These are phyloP conservation scores for Luffa aegyptiaca DNA, from an alignment of 306 rosid species.

Conservation along the genomic window DNA sequence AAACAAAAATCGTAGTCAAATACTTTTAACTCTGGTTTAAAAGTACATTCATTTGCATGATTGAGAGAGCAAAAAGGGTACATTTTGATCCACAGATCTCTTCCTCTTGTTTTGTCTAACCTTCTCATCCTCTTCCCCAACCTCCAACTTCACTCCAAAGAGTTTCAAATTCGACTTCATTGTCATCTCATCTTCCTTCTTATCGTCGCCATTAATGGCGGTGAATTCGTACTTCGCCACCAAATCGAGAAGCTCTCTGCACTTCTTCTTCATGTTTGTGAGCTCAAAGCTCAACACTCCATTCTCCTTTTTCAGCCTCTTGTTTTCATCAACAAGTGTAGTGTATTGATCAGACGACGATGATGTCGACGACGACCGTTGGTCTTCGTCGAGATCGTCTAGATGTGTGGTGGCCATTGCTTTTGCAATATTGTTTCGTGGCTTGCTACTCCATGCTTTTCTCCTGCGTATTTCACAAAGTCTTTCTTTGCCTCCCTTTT, in stretches of 20 bases:
- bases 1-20: background rate
- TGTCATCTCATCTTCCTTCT: constrained; percentile 11
- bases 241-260: constrained; percentile 58
- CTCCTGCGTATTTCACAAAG: constrained; percentile 58
- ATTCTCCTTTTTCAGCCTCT: constrained; percentile 66
- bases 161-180: constrained; percentile 42
- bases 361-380: constrained; percentile 53
- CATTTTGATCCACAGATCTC: constrained; percentile 28
- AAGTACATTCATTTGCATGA: constrained; percentile 43
- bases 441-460: constrained; percentile 66
- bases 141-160: constrained; percentile 78
- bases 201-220: background rate
- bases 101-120: constrained; percentile 47
- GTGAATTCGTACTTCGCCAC: constrained; percentile 26
- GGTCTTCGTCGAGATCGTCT: constrained; percentile 49
- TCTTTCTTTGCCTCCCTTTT: constrained; percentile 57
- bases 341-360: constrained; percentile 40
- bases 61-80: constrained; percentile 59
- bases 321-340: constrained; percentile 61
- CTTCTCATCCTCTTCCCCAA: constrained; percentile 47
- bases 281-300: constrained; percentile 55
- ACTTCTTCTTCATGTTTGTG: constrained; percentile 47
- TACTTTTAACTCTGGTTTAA: background rate
- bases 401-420: background rate
- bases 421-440: background rate